These are phyloP conservation scores for Casaregolazyma suthepensis DNA, from an alignment of 1,139 yeast species.

Conservation along the genomic window DNA sequence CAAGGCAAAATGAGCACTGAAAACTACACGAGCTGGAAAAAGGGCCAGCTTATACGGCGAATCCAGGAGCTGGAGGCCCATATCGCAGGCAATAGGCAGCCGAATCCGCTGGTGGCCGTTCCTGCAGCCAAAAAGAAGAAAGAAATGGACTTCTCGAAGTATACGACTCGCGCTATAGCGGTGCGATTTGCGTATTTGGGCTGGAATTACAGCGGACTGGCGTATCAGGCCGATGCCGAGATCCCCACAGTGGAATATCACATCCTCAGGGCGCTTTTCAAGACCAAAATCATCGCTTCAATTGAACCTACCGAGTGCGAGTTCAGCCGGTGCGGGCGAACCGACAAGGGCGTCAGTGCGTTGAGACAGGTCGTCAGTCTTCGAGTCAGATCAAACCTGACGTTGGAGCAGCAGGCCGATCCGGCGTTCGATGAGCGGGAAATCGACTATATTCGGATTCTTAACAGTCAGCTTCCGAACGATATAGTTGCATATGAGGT, in stretches of 20 bases:
- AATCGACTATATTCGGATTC: slow-evolving; percentile 64
- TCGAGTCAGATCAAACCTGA: slow-evolving; percentile 61
- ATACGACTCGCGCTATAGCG: slow-evolving; percentile 67
- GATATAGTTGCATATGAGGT: slow-evolving; percentile 81
- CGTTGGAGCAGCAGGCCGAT: slow-evolving; percentile 51
- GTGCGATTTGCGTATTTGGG: slow-evolving; percentile 71
- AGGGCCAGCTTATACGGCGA: slow-evolving; percentile 45
- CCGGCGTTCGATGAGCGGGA: slow-evolving; percentile 57
- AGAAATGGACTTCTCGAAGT: slow-evolving; percentile 62
- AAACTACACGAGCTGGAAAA: slow-evolving; percentile 46
- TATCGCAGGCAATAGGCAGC: slow-evolving; percentile 1
- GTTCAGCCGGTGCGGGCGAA: slow-evolving; percentile 91
- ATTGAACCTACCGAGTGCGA: slow-evolving; percentile 53
- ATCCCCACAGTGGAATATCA: slow-evolving; percentile 83
- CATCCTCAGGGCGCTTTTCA: slow-evolving; percentile 62
- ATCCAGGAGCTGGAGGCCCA: slow-evolving; percentile 44
- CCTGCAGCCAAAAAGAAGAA: slow-evolving; percentile 31
- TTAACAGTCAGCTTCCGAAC: slow-evolving; percentile 71
- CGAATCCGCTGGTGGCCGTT: slow-evolving; percentile 3
- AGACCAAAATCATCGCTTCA: slow-evolving; percentile 60
- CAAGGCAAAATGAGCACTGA: slow-evolving; percentile 8
- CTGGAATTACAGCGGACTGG: slow-evolving; percentile 85
- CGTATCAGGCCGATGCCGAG: slow-evolving; percentile 60
- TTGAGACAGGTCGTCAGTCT: slow-evolving; percentile 90
- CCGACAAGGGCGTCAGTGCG: slow-evolving; percentile 96